Evolutionary conservation across 495 filamentous ascomycete species (phyloP).

Genomic region (Podospora anserina): DNA sequence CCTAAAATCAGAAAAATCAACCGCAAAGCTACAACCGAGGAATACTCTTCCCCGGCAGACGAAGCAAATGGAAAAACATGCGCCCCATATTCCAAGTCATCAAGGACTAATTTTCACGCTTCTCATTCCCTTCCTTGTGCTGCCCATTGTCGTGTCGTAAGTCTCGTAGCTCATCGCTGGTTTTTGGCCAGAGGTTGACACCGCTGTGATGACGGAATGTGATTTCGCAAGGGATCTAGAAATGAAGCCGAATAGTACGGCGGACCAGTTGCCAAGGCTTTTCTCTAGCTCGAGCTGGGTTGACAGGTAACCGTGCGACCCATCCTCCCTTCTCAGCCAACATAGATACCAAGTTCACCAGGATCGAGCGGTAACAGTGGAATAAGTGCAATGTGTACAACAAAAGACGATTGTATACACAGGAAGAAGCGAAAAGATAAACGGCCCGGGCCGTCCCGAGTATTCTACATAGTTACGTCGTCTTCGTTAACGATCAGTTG

Average conservation of each 20-base stretch:
- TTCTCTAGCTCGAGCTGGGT: too few species aligned
- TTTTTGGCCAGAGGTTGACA: background rate
- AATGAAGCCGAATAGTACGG: background rate
- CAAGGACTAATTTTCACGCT: background rate
- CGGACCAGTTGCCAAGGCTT: too few species aligned
- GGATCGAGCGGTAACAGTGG: background rate
- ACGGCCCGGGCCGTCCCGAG: background rate
- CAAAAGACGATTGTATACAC: background rate
- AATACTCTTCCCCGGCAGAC: background rate
- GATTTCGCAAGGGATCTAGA: background rate
- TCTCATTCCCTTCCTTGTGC: background rate
- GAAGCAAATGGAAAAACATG: background rate
- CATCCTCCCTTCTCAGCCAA: background rate
- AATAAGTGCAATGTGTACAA: conserved; percentile 4
- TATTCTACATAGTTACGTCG: background rate
- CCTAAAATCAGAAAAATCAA: background rate
- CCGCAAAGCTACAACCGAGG: background rate
- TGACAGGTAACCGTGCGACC: background rate
- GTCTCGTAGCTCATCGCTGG: background rate
- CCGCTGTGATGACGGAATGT: background rate
- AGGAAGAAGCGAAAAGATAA: conserved; percentile 1
- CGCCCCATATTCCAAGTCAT: background rate
- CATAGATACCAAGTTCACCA: background rate
- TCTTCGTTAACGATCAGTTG: background rate
- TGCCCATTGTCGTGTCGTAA: background rate